phyloP scores from a whole-genome alignment of 2,329 filamentous ascomycete genomes.

The Diaporthe caulivora region DNA sequence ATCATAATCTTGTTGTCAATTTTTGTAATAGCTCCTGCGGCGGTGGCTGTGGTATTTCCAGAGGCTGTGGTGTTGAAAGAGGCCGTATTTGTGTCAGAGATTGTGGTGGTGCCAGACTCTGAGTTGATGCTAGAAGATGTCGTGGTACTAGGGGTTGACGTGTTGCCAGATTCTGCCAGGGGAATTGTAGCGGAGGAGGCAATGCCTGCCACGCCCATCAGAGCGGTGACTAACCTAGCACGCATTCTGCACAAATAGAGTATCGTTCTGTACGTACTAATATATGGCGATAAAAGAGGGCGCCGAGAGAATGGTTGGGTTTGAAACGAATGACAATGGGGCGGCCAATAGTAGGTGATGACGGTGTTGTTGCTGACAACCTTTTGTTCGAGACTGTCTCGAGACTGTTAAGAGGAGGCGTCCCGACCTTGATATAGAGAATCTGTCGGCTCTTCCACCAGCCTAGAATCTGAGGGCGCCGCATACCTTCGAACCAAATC shows the following conservation, averaged over 20 bases:
- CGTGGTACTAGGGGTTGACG: not conserved
- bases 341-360: not conserved
- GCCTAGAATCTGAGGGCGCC: not conserved
- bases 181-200: not conserved
- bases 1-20: slow-evolving; percentile 14
- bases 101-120: not conserved
- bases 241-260: not conserved
- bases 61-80: not conserved
- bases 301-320: not conserved
- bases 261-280: not conserved
- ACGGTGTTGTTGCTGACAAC: not conserved
- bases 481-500: not conserved
- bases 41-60: not conserved
- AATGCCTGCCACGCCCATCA: not conserved
- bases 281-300: not conserved
- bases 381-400: too few relatives aligned
- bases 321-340: not conserved
- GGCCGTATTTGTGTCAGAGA: not conserved
- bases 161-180: not conserved
- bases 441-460: not conserved
- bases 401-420: not conserved
- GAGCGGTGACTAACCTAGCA: not conserved
- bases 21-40: not conserved
- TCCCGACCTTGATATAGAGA: not conserved
- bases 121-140: not conserved